These are phyloP conservation scores for Ogataea pignaliae DNA, from an alignment of 805 yeast genomes.

Conservation along the genomic window DNA sequence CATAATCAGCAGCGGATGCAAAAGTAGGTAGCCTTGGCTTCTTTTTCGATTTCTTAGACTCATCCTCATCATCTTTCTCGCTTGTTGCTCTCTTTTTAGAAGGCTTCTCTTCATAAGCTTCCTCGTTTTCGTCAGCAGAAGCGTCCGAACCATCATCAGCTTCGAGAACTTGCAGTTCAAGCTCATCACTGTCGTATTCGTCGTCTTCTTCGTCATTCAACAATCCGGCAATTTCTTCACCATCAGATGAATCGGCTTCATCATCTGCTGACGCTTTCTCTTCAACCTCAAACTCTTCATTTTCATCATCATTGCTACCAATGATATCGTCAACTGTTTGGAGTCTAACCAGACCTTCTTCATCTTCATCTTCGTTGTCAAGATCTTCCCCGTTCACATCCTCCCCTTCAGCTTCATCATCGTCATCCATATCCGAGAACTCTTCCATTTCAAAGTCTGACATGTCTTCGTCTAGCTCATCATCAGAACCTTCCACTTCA, in stretches of 20 bases:
- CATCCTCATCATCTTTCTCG: slow-evolving; percentile 12
- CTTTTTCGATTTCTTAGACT: slow-evolving; percentile 35
- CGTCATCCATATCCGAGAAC: slow-evolving; percentile 28
- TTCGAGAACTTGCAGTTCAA: slow-evolving; percentile 23
- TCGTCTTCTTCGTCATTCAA: slow-evolving; percentile 19
- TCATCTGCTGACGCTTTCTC: slow-evolving; percentile 22
- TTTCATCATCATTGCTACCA: slow-evolving; percentile 32
- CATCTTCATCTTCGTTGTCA: slow-evolving; percentile 32
- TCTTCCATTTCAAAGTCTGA: slow-evolving; percentile 37
- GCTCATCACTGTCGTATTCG: slow-evolving; percentile 23
- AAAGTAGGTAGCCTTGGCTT: slow-evolving; percentile 72
- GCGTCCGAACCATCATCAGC: slow-evolving; percentile 27
- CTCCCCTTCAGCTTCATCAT: slow-evolving; percentile 25
- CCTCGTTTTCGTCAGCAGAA: slow-evolving; percentile 23
- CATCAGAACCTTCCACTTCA: slow-evolving; percentile 48
- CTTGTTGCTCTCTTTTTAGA: slow-evolving; percentile 16
- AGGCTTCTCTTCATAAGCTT: slow-evolving; percentile 7
- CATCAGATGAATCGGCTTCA: slow-evolving; percentile 21
- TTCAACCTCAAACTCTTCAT: slow-evolving; percentile 29
- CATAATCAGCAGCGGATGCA: slow-evolving; percentile 86
- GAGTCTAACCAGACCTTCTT: slow-evolving; percentile 27
- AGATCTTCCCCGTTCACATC: slow-evolving; percentile 26
- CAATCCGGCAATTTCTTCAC: slow-evolving; percentile 22
- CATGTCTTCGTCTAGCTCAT: slow-evolving; percentile 31
- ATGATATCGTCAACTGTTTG: slow-evolving; percentile 28